Base-by-base conservation (phyloP, 495 filamentous ascomycete species). In the Penicillium longicatenatum region DNA sequence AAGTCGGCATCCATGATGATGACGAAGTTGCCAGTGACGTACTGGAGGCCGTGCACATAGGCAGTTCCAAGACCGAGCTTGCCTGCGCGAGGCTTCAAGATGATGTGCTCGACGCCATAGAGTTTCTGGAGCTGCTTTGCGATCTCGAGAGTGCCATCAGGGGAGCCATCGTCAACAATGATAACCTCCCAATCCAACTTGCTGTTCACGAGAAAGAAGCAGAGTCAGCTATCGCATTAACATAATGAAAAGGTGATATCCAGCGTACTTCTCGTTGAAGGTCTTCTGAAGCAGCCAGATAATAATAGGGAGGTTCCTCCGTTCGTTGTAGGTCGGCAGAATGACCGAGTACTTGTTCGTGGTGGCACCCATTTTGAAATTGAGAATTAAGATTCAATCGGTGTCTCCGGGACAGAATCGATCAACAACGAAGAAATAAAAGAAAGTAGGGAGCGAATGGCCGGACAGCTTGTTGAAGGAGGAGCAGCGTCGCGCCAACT, bases 1-100 rank as follows among this genome's bases (percentile, higher is more conserved):
- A 98, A 98, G 75, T 98, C 94, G 74, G 94, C 94, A 79, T 98
- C 94, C 94, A 98, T 98, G 81, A 98, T 98, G 79, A 98, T 90
- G 57, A 98, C 88, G 73, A 84, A 98, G 81, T 92, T 97, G 60
- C 94, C 94, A 21, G 86, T 90, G 35, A 80, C 87, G 69, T 86
- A 96, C 67, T 93, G 81, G 51, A 98, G 81, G 41, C 94, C 94
- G 72, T 98, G 93, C 43, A 98, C 89, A 78, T 98, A 98, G 10
- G 95, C 94, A 3, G 94, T 98, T 54, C 94, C 94, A 24, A 98
- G 86, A 17, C 95, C 95, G 41, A 98, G 89, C 79, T 98, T 98
- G 58, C 94, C 95, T 20, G 89, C 81, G 60, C 94, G 93, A 20
- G 92, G 81, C 72, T 91, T 88, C 50, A 98, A 86, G 55, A 90